Evolutionary conservation across 169 alveolate genomes (phyloP).

Genomic region (Plasmodium coatneyi): DNA sequence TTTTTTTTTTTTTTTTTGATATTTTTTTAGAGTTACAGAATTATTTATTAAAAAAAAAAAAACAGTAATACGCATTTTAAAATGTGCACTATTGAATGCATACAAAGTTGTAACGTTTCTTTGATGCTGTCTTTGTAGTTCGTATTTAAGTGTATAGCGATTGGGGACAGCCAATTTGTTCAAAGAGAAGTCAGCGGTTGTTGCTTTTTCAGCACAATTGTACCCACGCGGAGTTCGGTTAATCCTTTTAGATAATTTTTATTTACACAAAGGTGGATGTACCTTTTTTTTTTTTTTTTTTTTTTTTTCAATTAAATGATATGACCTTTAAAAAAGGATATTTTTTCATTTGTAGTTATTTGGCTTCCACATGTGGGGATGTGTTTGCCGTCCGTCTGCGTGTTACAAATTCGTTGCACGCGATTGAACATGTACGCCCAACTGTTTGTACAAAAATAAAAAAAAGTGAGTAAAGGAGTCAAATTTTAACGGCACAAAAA

Average conservation of each 20-base stretch:
- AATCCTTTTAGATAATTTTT: neutral
- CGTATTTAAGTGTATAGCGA: neutral
- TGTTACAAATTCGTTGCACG: neutral
- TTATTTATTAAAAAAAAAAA: conserved; percentile 38
- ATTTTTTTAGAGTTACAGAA: conserved; percentile 28
- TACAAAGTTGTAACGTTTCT: neutral
- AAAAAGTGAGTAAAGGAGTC: neutral
- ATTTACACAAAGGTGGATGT: neutral
- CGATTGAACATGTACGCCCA: neutral
- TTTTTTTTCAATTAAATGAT: neutral
- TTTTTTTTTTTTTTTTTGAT: conserved; percentile 29
- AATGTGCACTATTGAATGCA: neutral
- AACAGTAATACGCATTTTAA: neutral
- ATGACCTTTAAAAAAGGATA: neutral
- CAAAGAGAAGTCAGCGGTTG: neutral
- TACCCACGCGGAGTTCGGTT: neutral
- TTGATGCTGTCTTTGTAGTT: neutral
- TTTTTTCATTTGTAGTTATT: neutral
- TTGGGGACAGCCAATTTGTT: neutral
- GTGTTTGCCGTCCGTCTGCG: neutral
- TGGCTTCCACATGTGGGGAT: neutral
- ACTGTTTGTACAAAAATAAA: neutral
- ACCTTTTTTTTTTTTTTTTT: neutral
- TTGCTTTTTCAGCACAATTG: neutral
- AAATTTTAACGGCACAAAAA: neutral